These are phyloP conservation scores for Crotalaria pallida DNA, from an alignment of 306 rosid genomes.

Conservation along the genomic window DNA sequence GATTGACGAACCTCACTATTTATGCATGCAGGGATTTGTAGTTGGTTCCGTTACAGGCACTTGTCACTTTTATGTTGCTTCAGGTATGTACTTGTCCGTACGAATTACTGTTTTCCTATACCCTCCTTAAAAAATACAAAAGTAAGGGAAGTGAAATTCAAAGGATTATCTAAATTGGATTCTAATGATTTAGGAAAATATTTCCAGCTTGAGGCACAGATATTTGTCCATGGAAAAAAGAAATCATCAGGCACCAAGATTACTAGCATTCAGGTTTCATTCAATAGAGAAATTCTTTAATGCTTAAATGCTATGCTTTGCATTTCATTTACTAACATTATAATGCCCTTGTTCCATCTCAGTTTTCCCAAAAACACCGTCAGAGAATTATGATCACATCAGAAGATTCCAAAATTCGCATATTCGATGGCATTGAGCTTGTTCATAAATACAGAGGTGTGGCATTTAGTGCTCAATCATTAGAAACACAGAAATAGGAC, in stretches of 20 bases:
- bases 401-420: slow-evolving; percentile 61
- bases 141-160: neutral
- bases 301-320: neutral
- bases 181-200: slow-evolving; percentile 42
- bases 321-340: neutral
- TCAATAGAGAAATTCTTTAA: neutral
- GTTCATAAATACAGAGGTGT: slow-evolving; percentile 56
- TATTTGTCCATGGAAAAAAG: slow-evolving; percentile 38
- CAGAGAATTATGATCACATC: slow-evolving; percentile 56
- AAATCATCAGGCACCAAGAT: slow-evolving; percentile 51
- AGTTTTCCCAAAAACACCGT: slow-evolving; percentile 44
- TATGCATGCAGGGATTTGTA: slow-evolving; percentile 45
- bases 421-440: slow-evolving; percentile 52
- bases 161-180: slow-evolving; percentile 25
- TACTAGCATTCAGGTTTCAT: slow-evolving; percentile 65
- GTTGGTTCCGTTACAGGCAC: slow-evolving; percentile 63
- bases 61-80: slow-evolving; percentile 46
- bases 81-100: slow-evolving; percentile 37
- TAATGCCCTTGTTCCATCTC: neutral
- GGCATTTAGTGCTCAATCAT: neutral
- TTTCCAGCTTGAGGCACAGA: slow-evolving; percentile 41
- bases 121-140: neutral
- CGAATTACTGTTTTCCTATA: slow-evolving; percentile 4
- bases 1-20: slow-evolving; percentile 14
- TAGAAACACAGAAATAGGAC: neutral